Evolutionary conservation across 768 basidiomycete genomes (phyloP).

Genomic region (Rhodotorula sphaerocarpa): DNA sequence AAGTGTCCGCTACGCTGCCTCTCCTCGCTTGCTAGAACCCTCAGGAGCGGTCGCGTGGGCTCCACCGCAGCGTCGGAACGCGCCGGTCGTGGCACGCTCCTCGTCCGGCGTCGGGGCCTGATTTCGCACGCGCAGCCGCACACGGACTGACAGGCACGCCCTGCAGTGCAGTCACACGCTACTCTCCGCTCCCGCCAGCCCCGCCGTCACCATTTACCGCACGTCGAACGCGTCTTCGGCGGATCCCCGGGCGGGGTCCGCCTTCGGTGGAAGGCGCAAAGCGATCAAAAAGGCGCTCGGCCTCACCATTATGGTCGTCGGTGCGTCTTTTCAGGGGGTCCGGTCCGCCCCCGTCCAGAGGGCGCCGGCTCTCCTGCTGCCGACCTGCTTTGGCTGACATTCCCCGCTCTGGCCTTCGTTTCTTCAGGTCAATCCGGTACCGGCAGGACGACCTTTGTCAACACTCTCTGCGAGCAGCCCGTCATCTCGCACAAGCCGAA

Average conservation of each 20-base stretch:
- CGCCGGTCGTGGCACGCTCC: too few species aligned
- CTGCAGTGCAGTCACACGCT: too few species aligned
- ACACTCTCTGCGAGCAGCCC: slow-evolving; percentile 85
- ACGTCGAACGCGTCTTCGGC: neutral
- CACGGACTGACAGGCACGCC: too few species aligned
- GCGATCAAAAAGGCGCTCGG: slow-evolving; percentile 94
- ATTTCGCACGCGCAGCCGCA: too few species aligned
- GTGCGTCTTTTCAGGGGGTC: too few species aligned
- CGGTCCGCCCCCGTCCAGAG: neutral
- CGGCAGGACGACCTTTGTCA: slow-evolving; percentile 79
- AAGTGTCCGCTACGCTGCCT: too few species aligned
- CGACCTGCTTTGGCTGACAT: neutral
- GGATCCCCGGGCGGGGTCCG: neutral
- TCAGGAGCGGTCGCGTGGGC: too few species aligned
- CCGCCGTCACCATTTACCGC: neutral
- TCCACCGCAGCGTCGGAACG: too few species aligned
- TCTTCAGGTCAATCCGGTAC: slow-evolving; percentile 84
- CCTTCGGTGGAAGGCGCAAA: slow-evolving; percentile 48
- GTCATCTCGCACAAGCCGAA: slow-evolving; percentile 79
- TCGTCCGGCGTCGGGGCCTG: too few species aligned
- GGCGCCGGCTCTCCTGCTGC: too few species aligned
- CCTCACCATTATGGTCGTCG: slow-evolving; percentile 96
- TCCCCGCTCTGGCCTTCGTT: neutral
- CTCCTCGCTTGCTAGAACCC: too few species aligned
- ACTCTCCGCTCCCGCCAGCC: too few species aligned